Evolutionary conservation across 2,329 filamentous ascomycete genomes (phyloP), one percentile per base, ranked within the genome.

Genomic region (Emmonsiellopsis sp.): DNA sequence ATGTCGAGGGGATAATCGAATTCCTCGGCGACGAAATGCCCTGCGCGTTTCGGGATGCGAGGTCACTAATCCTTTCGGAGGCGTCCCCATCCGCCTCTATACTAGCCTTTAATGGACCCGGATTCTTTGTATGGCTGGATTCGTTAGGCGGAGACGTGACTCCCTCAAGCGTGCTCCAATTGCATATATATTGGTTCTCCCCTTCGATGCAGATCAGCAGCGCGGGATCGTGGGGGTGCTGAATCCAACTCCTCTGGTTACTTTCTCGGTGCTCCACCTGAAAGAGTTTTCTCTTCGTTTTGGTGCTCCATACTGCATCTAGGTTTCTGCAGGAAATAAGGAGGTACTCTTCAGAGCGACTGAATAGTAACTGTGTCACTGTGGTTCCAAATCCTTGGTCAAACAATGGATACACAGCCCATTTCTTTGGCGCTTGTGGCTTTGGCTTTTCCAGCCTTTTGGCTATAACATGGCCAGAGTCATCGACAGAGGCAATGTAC

Each of bases 401-500:
- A 44, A 56, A 17, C n/a, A 51, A 48, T 36, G 48, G 36, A 32
- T 50, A 57, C 14, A 55, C 46, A 13, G 48, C 42, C 55, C 55
- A 57, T 39, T 49, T 43, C 10, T 49, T 50, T 3, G 47, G 52
- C 32, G 27, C 42, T 10, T 31, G 36, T 7, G 37, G 48, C 39
- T n/a, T 45, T 8, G 52, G 48, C 21, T 46, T 39, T 51, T 42
- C 53, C 11, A 57, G 42, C 6, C 48, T 11, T 40, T 57, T 57
- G 6, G 42, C 17, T 13, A 57, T 49, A 44, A 57, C 53, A n/a
- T 40, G 37, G n/a, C 53, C 53, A 10, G 43, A 32, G 32, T 52
- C 39, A 32, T 55, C 53, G 8, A 42, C 37, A 13, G 56, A 51
- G 34, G 47, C 59, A n/a, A 62, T 54, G 44, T 53, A 60, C 48